A percentile compares a stretch with the other conserved stretches of the same genome.
Conservation (phyloP, 2,329 filamentous ascomycete genomes). For the Elsinoe perseae region DNA sequence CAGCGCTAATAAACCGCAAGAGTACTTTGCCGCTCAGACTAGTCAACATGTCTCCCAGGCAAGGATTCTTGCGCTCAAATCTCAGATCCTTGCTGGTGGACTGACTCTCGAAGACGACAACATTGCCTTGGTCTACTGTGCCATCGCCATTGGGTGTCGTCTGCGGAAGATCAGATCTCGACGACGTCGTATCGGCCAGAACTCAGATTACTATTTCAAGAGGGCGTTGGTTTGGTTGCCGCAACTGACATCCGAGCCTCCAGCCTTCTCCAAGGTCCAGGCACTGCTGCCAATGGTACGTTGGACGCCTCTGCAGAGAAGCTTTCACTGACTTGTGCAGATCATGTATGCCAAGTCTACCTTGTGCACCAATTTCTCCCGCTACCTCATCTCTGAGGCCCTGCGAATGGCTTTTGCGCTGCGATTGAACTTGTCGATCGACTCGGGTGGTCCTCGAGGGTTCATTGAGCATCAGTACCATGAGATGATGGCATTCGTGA, state of each 20-base stretch:
- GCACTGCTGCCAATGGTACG: slow-evolving; percentile 1
- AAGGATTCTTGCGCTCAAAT: not conserved
- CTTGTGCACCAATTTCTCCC: slow-evolving; percentile 2
- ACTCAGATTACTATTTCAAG: not conserved
- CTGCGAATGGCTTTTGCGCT: slow-evolving; percentile 2
- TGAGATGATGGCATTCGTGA: slow-evolving; percentile 3
- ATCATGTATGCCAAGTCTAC: slow-evolving; percentile 3
- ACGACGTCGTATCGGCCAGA: not conserved
- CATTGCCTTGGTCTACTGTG: not conserved
- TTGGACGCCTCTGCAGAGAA: too few species aligned
- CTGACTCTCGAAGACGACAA: not conserved
- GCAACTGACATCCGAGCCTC: not conserved
- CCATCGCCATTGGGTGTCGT: slow-evolving; percentile 2
- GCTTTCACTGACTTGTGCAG: not conserved
- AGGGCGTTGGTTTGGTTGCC: not conserved
- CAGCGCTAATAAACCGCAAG: not conserved
- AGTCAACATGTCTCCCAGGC: slow-evolving; percentile 1
- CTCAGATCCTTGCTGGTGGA: not conserved
- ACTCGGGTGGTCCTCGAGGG: not conserved
- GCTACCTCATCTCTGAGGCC: slow-evolving; percentile 1
- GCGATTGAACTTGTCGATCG: not conserved
- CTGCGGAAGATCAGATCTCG: not conserved
- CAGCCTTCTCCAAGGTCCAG: not conserved
- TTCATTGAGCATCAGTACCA: not conserved
- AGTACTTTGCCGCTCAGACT: slow-evolving; percentile 3